Evolutionary conservation across 805 yeast species (phyloP).

Genomic region (Komagataella kurtzmanii): DNA sequence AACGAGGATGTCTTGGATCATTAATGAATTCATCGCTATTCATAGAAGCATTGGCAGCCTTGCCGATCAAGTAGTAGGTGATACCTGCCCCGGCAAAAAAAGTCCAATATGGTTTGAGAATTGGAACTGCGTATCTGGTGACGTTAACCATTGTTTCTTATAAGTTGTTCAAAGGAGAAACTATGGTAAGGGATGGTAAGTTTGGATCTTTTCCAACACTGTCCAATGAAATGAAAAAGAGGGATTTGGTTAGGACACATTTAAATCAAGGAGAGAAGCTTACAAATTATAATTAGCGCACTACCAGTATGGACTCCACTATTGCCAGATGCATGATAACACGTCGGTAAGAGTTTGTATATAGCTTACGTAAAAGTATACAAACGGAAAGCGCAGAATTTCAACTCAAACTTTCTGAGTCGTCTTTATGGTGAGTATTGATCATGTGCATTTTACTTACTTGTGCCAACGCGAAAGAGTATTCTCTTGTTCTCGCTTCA

Average conservation of each 20-base stretch:
- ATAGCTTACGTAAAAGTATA: neutral
- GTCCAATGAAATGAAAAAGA: neutral
- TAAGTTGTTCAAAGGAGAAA: neutral
- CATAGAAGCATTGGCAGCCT: constrained; percentile 55
- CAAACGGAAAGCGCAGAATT: neutral
- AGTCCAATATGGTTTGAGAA: constrained; percentile 74
- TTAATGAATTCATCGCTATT: constrained; percentile 73
- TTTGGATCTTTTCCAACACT: neutral
- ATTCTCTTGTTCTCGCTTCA: constrained; percentile 62
- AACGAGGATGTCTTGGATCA: constrained; percentile 95
- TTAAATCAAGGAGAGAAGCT: neutral
- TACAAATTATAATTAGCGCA: neutral
- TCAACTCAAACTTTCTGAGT: neutral
- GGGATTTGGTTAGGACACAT: neutral
- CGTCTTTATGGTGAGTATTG: neutral
- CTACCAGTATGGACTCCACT: neutral
- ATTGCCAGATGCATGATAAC: no score
- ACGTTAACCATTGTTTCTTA: neutral
- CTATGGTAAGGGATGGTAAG: neutral
- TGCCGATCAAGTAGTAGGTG: constrained; percentile 58
- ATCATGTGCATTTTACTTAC: constrained; percentile 71
- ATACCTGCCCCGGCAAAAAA: constrained; percentile 60
- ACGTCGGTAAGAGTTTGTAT: no score
- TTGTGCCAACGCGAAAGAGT: constrained; percentile 57
- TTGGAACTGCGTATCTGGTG: constrained; percentile 10